Base-by-base conservation (phyloP, 192 early-diverging fungal species). In the Gaertneriomyces sp. region DNA sequence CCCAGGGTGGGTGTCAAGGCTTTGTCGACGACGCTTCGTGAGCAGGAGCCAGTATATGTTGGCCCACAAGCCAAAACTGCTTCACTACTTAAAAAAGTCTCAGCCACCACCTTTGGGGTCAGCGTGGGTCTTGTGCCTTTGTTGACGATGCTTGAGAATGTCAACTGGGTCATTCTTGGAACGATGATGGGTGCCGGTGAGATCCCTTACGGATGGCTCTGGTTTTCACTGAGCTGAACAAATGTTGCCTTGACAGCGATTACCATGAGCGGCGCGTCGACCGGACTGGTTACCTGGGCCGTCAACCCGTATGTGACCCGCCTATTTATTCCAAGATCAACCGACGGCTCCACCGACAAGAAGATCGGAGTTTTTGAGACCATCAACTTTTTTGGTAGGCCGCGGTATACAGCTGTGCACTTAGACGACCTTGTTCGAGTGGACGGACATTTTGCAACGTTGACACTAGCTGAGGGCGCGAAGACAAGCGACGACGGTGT, bases 101-200 rank as follows among this genome's bases (percentile, higher is more conserved):
- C 49, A 19, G 67, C 60, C 8, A 61, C 67, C n/a, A 69, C 67
- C 8, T 69, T 69, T 41, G 58, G 58, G 1, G 25, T 69, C 8
- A 53, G 49, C 6, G 49, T 60, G 5, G 20, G 60, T 16, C 51
- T 53, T 19, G 47, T 45, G 9, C 67, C 67, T 6, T 5, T 69
- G 1, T 58, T 61, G 2, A 39, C 53, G 9, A n/a, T 69, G 16
- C 59, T 60, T 9, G 67, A 61, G 38, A 43, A 53, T 39, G 20
- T 25, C 49, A 69, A 69, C 33, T 38, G 53, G 5, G 60, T 60
- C 11, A 60, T 69, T 9, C 51, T 69, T n/a, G 67, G 59, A 6
- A 69, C 67, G 42, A 69, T 69, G 67, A 60, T 69, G 67, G 67
- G 67, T 16, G 67, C 67, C 12, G 59, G 59, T 60, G 7, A 10